A percentile compares a stretch with the other conserved stretches of the same genome.
phyloP scores from a whole-genome alignment of 106 monocot species.

The Phalaenopsis aphrodite region DNA sequence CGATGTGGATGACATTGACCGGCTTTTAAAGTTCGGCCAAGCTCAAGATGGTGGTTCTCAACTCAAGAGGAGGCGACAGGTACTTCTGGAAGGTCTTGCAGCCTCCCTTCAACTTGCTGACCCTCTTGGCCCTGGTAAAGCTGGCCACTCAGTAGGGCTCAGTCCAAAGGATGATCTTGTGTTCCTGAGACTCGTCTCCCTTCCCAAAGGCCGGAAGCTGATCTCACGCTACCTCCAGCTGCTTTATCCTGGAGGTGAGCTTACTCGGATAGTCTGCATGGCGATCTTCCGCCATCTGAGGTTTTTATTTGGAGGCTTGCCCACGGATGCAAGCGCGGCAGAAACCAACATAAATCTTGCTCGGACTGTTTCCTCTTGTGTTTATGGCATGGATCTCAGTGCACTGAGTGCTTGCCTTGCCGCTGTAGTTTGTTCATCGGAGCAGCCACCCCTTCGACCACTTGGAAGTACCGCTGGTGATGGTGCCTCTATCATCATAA shows the following conservation, averaged over 20 bases:
- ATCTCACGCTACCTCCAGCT: slow-evolving; percentile 63
- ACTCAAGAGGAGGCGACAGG: slow-evolving; percentile 49
- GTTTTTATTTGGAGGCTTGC: slow-evolving; percentile 70
- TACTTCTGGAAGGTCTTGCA: slow-evolving; percentile 76
- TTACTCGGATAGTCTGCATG: slow-evolving; percentile 77
- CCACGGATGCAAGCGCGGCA: slow-evolving; percentile 50
- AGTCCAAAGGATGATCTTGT: slow-evolving; percentile 77
- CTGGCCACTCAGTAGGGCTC: slow-evolving; percentile 44
- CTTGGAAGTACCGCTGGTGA: slow-evolving; percentile 83
- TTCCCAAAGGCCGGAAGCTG: slow-evolving; percentile 82
- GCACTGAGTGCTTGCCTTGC: slow-evolving; percentile 90
- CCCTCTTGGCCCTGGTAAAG: slow-evolving; percentile 50
- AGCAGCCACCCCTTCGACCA: slow-evolving; percentile 93
- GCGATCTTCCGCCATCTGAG: slow-evolving; percentile 82
- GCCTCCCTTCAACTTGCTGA: slow-evolving; percentile 88
- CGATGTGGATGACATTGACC: slow-evolving; percentile 90
- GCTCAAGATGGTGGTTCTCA: slow-evolving; percentile 60
- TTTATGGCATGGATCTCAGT: slow-evolving; percentile 60
- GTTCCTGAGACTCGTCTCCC: slow-evolving; percentile 68
- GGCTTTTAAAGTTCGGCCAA: slow-evolving; percentile 48
- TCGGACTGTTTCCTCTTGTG: slow-evolving; percentile 48
- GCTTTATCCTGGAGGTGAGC: slow-evolving; percentile 64
- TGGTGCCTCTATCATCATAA: slow-evolving; percentile 72
- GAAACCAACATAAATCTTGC: slow-evolving; percentile 54
- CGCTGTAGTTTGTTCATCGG: slow-evolving; percentile 86